Evolutionary conservation across 306 rosid genomes (phyloP), one percentile per base, ranked within the genome.

Genomic region (Sicyos baderoa): DNA sequence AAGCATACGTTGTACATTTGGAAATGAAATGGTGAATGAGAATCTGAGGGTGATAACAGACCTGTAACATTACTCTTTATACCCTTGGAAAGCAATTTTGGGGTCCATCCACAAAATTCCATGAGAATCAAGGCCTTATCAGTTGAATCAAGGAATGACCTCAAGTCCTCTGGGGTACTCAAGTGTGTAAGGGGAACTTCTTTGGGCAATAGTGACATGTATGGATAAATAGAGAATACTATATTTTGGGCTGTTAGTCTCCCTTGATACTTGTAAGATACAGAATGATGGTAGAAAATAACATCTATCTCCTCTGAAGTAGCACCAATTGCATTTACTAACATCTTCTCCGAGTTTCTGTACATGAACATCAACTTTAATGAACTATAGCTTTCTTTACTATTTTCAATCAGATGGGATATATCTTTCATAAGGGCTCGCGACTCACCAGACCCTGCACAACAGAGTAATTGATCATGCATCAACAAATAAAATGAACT

Each of bases 31-130:
- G 25, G 72, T 4, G 7, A 61, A 27, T n/a, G 72, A 2, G 7
- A 60, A 29, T 17, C 17, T 69, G 48, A 51, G 23, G 45, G 49
- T 27, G 18, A 18, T 18, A 22, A 80, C 79, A 58, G 25, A 54
- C 65, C 76, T 63, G 71, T 69, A 29, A 54, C 83, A 67, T 68
- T 79, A 71, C 88, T 83, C 69, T 56, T 81, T 71, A 49, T 81
- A 45, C 68, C 79, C 72, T 29, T 61, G 51, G 81, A 81, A 54
- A 86, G 72, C 80, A 92, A 79, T 50, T 76, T 79, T 0, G 79
- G 76, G 6, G 88, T 81, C 98, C 98, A 93, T 64, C 88, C 97
- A 75, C 98, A 93, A 73, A 89, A 86, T 64, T 93, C 98, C 18
- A 89, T 79, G 8, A 93, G 87, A 73, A 93, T 67, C 16, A 88